Percentiles rank a stretch among this genome's conserved stretches.
Evolutionary conservation across 2,329 filamentous ascomycete genomes (phyloP).

Genomic region (Talaromyces sp.): DNA sequence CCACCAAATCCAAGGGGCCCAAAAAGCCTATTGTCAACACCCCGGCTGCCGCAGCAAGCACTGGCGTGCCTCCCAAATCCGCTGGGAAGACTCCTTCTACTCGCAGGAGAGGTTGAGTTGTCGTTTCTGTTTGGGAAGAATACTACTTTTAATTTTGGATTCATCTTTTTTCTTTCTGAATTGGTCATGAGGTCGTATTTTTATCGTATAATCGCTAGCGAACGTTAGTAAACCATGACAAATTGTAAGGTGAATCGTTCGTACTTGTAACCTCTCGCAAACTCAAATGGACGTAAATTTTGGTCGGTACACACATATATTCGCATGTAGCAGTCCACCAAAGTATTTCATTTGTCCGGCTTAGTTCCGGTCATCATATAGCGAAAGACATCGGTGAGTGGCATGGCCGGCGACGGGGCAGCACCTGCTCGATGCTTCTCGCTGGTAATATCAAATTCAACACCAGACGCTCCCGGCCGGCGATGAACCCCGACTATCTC

Average conservation of each 20-base stretch:
- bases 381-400: slow-evolving; percentile 43
- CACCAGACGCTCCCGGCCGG: slow-evolving; percentile 23
- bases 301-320: neutral
- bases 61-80: slow-evolving; percentile 37
- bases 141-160: neutral
- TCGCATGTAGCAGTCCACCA: neutral
- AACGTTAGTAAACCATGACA: neutral
- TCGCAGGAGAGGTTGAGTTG: slow-evolving; percentile 45
- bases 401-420: slow-evolving; percentile 25
- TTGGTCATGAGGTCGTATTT: neutral
- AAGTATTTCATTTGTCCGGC: slow-evolving; percentile 14
- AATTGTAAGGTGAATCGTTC: neutral
- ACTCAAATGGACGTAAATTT: neutral
- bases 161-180: slow-evolving; percentile 7
- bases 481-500: slow-evolving; percentile 33
- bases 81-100: slow-evolving; percentile 48
- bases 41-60: slow-evolving; percentile 22
- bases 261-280: neutral
- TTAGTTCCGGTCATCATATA: slow-evolving; percentile 46
- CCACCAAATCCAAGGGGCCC: slow-evolving; percentile 31
- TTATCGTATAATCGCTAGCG: neutral
- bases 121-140: slow-evolving; percentile 1
- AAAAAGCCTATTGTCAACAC: slow-evolving; percentile 20
- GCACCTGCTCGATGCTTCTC: slow-evolving; percentile 18
- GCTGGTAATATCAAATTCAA: slow-evolving; percentile 29